Conservation (phyloP, 202 grass and related monocot genomes). For the Dendrocalamus latiflorus region DNA sequence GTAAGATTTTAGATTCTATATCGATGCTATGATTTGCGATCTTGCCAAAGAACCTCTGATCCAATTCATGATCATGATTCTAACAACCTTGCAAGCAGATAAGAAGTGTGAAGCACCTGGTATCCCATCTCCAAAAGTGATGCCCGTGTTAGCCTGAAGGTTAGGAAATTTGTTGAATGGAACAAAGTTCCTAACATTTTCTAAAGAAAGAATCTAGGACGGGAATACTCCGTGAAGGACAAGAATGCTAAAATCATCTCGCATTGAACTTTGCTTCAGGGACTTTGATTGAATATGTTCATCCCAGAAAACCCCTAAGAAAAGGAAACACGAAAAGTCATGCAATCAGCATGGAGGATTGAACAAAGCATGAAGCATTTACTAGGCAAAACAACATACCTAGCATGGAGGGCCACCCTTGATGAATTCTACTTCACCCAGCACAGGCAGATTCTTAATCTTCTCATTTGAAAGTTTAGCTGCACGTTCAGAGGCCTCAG, state of each 20-base stretch:
- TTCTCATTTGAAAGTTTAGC: slow-evolving; percentile 46
- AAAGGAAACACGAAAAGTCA: background rate
- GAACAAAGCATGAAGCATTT: background rate
- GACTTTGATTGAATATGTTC: slow-evolving; percentile 72
- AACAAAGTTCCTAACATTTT: slow-evolving; percentile 80
- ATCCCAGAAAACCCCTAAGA: slow-evolving; percentile 74
- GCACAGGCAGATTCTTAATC: slow-evolving; percentile 54
- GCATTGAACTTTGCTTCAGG: slow-evolving; percentile 90
- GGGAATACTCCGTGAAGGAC: slow-evolving; percentile 71
- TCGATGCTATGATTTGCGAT: no score
- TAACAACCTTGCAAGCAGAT: no score
- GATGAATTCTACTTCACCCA: slow-evolving; percentile 68
- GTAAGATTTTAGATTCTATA: no score
- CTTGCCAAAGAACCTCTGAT: no score
- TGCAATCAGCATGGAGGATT: background rate
- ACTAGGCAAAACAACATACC: slow-evolving; percentile 21
- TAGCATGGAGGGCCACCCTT: slow-evolving; percentile 83
- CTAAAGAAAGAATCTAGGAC: slow-evolving; percentile 70
- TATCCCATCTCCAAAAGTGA: slow-evolving; percentile 80
- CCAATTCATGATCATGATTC: no score
- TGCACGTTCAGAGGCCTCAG: slow-evolving; percentile 54
- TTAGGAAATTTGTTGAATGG: slow-evolving; percentile 79
- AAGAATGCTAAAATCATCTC: slow-evolving; percentile 82
- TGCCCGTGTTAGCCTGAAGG: slow-evolving; percentile 64
- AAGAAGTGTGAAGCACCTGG: slow-evolving; percentile 43